Base-by-base conservation (phyloP, 208 protist species). In the Leishmania turanica region DNA sequence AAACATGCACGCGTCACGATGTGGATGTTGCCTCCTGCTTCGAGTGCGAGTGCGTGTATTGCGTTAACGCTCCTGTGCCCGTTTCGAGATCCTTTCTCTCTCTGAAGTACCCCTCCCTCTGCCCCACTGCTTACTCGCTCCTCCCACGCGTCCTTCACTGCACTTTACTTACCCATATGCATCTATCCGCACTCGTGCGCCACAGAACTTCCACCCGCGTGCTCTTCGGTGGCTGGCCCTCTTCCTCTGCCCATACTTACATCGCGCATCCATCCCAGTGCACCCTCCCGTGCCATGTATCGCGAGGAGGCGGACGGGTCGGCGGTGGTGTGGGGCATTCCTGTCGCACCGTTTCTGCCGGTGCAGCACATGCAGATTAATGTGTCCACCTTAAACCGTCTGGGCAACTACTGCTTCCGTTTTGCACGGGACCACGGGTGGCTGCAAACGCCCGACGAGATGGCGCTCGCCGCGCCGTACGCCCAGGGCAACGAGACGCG, bases 351-450 rank as follows among this genome's bases (percentile, higher is more conserved):
- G 0, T 94, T 96, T 87, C 83, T 93, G 5, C 89, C 89, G 3
- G 40, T 94, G 27, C 90, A 96, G 56, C 92, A 96, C 71, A 68
- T 89, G 72, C 83, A 89, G 40, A 80, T 95, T 34, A 84, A 92
- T 62, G 81, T 91, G 42, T 76, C 86, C 11, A 81, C 89, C 2
- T 75, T 95, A 15, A 93, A 95, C 62, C 82, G 79, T 2, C 47
- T 95, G 2, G 85, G 87, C 45, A 91, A 90, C 78, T 91, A 90
- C 77, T 83, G 85, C 72, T 79, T 95, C 42, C 80, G 82, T 31
- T 91, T 91, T 73, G 90, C 90, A 3, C 84, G 87, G 17, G 92
- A 95, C 75, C 85, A 85, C 40, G 90, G 90, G n/a, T 95, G 92
- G 92, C 79, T 90, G 76, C 85, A 91, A 64, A 82, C 84, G 3